Evolutionary conservation across 306 rosid genomes (phyloP).

Genomic region (Myrica gale): DNA sequence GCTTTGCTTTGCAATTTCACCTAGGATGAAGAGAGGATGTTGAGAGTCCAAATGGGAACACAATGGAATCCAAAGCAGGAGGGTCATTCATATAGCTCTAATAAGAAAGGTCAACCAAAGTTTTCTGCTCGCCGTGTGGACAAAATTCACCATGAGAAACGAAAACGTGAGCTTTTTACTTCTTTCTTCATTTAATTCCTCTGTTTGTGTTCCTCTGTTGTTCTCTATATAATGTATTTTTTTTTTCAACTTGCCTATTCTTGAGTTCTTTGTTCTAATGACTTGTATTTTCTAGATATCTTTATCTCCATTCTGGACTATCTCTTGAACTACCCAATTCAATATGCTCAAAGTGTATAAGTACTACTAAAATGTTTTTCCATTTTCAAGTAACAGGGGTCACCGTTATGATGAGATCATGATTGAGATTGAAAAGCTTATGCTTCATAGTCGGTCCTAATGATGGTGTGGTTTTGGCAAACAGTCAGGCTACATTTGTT

Average conservation of each 20-base stretch:
- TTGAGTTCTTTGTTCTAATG: neutral
- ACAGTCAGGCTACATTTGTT: neutral
- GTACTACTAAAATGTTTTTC: neutral
- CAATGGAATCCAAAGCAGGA: constrained; percentile 27
- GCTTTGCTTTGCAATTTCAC: constrained; percentile 20
- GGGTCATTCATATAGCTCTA: constrained; percentile 33
- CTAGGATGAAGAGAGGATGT: constrained; percentile 46
- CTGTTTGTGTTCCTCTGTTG: neutral
- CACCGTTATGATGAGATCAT: neutral
- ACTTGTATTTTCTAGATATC: neutral
- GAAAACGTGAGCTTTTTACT: constrained; percentile 47
- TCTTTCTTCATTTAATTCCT: constrained; percentile 2
- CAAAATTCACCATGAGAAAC: constrained; percentile 53
- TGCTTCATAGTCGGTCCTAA: neutral
- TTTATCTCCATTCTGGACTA: neutral
- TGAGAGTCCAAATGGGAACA: constrained; percentile 35
- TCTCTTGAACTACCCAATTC: neutral
- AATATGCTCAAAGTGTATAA: neutral
- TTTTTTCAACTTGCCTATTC: constrained; percentile 7
- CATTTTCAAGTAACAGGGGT: neutral
- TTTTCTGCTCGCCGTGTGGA: constrained; percentile 31
- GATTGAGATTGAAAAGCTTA: neutral
- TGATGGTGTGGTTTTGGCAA: constrained; percentile 2
- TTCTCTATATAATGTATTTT: constrained; percentile 6
- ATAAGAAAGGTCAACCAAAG: constrained; percentile 49